Conservation (phyloP, 2,329 filamentous ascomycete genomes). For the Aspergillus viridinutans region DNA sequence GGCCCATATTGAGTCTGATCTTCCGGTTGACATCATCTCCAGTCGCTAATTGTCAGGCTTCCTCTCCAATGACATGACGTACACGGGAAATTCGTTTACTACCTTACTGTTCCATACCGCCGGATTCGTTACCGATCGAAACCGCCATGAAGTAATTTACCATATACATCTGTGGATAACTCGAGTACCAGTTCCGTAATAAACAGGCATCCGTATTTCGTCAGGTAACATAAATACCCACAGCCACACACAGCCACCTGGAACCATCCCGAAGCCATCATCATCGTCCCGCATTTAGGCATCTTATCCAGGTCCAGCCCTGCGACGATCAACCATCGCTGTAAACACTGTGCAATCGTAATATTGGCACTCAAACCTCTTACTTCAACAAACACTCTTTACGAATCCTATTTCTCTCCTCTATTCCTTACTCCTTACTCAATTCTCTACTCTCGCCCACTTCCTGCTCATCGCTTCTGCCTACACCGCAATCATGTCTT, state of each 20-base stretch:
- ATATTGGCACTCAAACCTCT: neutral
- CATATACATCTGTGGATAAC: neutral
- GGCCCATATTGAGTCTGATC: neutral
- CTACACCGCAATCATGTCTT: constrained; percentile 56
- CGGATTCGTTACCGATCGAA: neutral
- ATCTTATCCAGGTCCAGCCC: constrained; percentile 1
- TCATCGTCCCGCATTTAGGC: constrained; percentile 12
- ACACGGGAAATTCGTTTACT: neutral
- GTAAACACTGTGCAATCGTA: neutral
- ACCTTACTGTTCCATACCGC: neutral
- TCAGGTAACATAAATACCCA: neutral
- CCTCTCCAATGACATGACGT: neutral
- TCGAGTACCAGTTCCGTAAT: neutral
- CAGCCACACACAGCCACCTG: constrained; percentile 13
- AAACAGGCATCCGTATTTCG: neutral
- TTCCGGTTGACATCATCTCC: neutral
- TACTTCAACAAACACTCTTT: neutral
- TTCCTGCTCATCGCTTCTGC: constrained; percentile 3
- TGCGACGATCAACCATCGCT: neutral
- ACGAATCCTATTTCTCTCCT: neutral
- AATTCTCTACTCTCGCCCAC: neutral
- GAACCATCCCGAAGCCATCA: constrained; percentile 7
- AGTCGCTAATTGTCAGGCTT: neutral
- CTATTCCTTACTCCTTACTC: neutral
- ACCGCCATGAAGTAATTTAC: neutral